Conservation (phyloP, 164 flowering plant genomes). For the Vitis riparia region DNA sequence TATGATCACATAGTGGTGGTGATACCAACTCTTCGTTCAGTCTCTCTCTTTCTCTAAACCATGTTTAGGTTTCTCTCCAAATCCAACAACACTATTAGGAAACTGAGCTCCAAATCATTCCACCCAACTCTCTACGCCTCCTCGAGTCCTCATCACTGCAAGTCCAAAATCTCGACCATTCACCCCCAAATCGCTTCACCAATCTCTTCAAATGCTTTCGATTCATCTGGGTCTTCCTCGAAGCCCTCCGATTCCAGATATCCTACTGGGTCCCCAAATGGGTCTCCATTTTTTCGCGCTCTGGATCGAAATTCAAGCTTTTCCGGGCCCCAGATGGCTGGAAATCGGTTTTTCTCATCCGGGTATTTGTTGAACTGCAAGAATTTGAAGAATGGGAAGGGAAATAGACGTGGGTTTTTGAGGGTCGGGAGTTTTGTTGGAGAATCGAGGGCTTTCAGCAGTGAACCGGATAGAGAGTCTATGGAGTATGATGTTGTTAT, state of each 20-base stretch:
- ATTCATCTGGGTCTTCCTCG: slow-evolving; percentile 8
- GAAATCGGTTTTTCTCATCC: slow-evolving; percentile 29
- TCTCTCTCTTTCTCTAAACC: background rate
- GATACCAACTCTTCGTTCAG: too few relatives aligned
- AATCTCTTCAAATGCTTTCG: background rate
- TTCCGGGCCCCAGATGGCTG: slow-evolving; percentile 4
- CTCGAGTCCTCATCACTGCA: slow-evolving; percentile 2
- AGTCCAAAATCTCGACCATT: background rate
- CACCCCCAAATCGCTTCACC: background rate
- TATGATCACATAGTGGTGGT: too few relatives aligned
- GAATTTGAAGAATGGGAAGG: slow-evolving; percentile 3
- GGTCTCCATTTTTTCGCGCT: slow-evolving; percentile 8
- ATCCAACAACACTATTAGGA: slow-evolving; percentile 18
- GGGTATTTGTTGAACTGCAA: slow-evolving; percentile 20
- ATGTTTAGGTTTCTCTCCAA: slow-evolving; percentile 34
- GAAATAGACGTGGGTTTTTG: slow-evolving; percentile 23
- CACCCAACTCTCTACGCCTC: background rate
- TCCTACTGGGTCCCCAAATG: background rate
- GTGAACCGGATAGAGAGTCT: slow-evolving; percentile 54
- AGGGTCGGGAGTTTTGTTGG: slow-evolving; percentile 7
- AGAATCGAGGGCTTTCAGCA: slow-evolving; percentile 42
- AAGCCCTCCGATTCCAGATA: slow-evolving; percentile 1
- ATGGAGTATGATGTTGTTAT: slow-evolving; percentile 84
- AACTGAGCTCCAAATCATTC: background rate
- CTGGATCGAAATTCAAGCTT: background rate